phyloP scores from a whole-genome alignment of 495 filamentous ascomycete species.

The Trichocladium antarcticum region DNA sequence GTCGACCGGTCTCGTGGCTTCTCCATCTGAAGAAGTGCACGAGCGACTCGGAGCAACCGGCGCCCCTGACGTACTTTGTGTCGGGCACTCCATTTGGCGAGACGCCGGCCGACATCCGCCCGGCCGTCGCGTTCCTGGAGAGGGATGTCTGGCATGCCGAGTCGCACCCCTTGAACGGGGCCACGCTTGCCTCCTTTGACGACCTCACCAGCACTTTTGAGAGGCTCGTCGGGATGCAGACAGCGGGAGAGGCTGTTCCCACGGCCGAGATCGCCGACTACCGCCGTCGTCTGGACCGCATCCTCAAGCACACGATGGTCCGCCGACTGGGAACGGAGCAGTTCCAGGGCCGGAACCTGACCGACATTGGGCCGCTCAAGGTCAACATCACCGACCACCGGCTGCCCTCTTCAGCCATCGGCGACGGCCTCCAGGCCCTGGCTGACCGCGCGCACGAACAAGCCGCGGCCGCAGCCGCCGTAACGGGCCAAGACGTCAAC shows the following conservation, averaged over 20 bases:
- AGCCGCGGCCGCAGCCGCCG: background rate
- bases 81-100: constrained; percentile 21
- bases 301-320: constrained; percentile 17
- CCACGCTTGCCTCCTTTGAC: constrained; percentile 6
- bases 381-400: constrained; percentile 20
- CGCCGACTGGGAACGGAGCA: constrained; percentile 18
- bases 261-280: constrained; percentile 6
- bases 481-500: background rate
- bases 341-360: constrained; percentile 16
- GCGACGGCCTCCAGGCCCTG: background rate
- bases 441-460: background rate
- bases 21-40: constrained; percentile 9
- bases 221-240: background rate
- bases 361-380: constrained; percentile 14
- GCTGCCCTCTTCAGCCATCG: background rate
- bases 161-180: constrained; percentile 1
- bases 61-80: constrained; percentile 18
- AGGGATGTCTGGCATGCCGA: constrained; percentile 1
- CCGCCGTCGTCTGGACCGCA: constrained; percentile 8
- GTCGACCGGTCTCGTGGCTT: constrained; percentile 13
- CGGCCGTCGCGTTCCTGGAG: constrained; percentile 9
- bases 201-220: constrained; percentile 6
- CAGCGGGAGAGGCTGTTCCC: background rate
- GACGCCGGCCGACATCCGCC: constrained; percentile 10
- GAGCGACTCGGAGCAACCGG: background rate